These are phyloP conservation scores for Cupressus sempervirens DNA, from an alignment of 75 land plant genomes.

Conservation along the genomic window DNA sequence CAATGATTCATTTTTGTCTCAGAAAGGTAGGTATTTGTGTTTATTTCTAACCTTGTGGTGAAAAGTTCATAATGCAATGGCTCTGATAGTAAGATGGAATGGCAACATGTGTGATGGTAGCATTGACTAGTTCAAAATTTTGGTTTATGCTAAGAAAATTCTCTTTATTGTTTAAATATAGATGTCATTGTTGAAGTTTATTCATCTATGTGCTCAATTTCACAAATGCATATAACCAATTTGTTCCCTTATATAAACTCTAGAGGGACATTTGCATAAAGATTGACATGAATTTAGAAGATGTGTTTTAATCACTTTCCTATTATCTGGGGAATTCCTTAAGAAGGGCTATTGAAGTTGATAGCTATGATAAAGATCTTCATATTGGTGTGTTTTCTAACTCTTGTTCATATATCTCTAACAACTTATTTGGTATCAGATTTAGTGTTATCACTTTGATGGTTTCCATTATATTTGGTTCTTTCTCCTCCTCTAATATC, in stretches of 20 bases:
- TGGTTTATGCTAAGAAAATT: not conserved
- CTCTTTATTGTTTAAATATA: not conserved
- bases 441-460: too few species aligned
- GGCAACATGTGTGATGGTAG: not conserved
- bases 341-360: too few species aligned
- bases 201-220: not conserved
- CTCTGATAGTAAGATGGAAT: not conserved
- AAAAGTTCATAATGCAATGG: not conserved
- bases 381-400: too few species aligned
- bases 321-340: not conserved
- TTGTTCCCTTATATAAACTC: not conserved
- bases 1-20: constrained; percentile 84
- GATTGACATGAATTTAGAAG: not conserved
- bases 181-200: not conserved
- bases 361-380: too few species aligned
- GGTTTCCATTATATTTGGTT: too few species aligned
- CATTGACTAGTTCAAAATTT: not conserved
- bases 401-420: too few species aligned
- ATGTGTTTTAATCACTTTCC: not conserved
- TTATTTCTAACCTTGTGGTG: not conserved
- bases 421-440: too few species aligned
- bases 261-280: not conserved
- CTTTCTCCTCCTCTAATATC: too few species aligned
- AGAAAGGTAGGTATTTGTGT: constrained; percentile 85
- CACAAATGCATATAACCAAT: too few species aligned